phyloP scores from a whole-genome alignment of 2,329 filamentous ascomycete species.

The Ophiocordyceps australis region DNA sequence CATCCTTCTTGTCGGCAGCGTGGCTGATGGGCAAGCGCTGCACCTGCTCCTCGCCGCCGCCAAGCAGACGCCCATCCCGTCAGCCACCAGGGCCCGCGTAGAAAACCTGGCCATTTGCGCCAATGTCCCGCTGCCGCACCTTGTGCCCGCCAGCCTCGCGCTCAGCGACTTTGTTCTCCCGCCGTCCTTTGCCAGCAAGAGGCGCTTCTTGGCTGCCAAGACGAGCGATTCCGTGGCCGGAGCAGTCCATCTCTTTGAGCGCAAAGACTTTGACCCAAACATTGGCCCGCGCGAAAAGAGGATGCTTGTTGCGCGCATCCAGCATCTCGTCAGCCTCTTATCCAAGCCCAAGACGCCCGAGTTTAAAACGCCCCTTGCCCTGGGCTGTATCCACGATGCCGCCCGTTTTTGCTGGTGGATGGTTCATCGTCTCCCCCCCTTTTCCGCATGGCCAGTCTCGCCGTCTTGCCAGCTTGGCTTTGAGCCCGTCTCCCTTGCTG shows the following conservation, averaged over 20 bases:
- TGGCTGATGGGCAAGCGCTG: not conserved
- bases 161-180: not conserved
- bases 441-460: not conserved
- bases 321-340: not conserved
- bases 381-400: not conserved
- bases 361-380: not conserved
- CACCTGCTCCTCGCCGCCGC: not conserved
- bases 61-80: not conserved
- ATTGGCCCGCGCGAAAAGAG: not conserved
- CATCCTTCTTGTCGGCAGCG: constrained; percentile 1
- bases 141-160: too few relatives aligned
- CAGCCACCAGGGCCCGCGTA: not conserved
- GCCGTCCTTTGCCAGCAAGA: not conserved
- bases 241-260: not conserved
- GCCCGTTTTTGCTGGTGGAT: not conserved
- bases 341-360: not conserved
- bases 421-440: not conserved
- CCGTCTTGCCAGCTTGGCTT: too few relatives aligned
- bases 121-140: not conserved
- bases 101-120: not conserved
- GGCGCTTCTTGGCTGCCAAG: not conserved
- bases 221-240: not conserved
- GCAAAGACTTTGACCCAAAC: not conserved
- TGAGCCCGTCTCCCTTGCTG: not conserved
- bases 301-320: not conserved